These are phyloP conservation scores for Pyricularia grisea DNA, from an alignment of 2,329 filamentous ascomycete genomes.

Conservation along the genomic window DNA sequence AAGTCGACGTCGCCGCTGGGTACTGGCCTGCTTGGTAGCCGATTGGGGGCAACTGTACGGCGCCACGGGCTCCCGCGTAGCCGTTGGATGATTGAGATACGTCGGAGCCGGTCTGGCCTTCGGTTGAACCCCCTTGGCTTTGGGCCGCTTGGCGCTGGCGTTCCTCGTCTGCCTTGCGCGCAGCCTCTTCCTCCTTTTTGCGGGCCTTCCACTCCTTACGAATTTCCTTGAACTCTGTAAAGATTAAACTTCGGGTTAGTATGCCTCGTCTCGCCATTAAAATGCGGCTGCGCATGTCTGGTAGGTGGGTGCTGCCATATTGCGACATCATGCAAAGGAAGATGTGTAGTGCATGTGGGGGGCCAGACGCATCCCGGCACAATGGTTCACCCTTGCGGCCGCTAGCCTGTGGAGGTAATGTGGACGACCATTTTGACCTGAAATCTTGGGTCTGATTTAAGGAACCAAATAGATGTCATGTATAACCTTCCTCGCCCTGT, in stretches of 20 bases:
- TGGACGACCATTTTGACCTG: background rate
- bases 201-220: slow-evolving; percentile 98
- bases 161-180: slow-evolving; percentile 85
- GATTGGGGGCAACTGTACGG: slow-evolving; percentile 63
- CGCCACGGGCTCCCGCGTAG: slow-evolving; percentile 43
- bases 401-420: background rate
- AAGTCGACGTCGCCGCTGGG: slow-evolving; percentile 47
- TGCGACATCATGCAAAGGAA: background rate
- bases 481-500: background rate
- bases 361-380: slow-evolving; percentile 13
- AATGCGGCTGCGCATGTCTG: background rate
- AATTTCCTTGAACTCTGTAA: slow-evolving; percentile 93
- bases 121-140: slow-evolving; percentile 38
- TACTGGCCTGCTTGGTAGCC: slow-evolving; percentile 63
- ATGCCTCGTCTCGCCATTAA: background rate
- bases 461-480: background rate
- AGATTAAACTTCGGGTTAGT: background rate
- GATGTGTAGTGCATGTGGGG: background rate
- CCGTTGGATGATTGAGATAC: slow-evolving; percentile 46
- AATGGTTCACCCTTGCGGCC: slow-evolving; percentile 29
- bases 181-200: slow-evolving; percentile 95
- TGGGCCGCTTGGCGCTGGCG: slow-evolving; percentile 49
- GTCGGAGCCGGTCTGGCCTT: slow-evolving; percentile 36
- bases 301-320: background rate
- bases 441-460: background rate